Base-by-base conservation (phyloP, 352 stramenopile genomes). In the Aphanomyces euteiches region DNA sequence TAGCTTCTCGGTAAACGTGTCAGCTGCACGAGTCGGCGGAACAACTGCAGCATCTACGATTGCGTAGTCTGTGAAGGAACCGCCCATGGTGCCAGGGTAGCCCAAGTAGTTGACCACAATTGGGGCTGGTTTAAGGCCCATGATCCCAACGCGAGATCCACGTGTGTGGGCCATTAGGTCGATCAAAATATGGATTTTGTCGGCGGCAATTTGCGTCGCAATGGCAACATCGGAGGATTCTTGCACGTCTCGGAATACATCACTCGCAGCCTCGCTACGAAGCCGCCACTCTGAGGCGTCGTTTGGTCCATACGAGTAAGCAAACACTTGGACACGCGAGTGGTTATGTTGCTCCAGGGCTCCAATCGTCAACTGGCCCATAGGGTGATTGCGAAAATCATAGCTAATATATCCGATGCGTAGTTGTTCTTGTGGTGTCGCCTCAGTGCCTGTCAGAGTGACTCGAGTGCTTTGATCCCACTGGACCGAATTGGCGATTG, bases 91-190 rank as follows among this genome's bases (percentile, higher is more conserved):
- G 19, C 92, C 92, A 0, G 93, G 92, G 73, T 88, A 98, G 2
- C 92, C 93, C 3, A 98, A 69, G 64, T 97, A 98, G 45, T 94
- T 97, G 38, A 97, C 82, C 5, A 89, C 59, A 4, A 96, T 76
- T 1, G 66, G 76, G 17, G 76, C 89, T 0, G 83, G 90, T 0
- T 76, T 73, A n/a, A 91, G 72, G 4, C 87, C 79, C 13, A 73
- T 57, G 43, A 96, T 90, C 8, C 79, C 78, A 50, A 85, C 53
- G 45, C 92, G 78, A 4, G 84, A 82, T 4, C 90, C 90, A 28
- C 88, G 89, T 4, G 93, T 98, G 69, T 97, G 89, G 3, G 77
- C 87, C 89, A 97, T 98, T 58, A 98, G 82, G 56, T 98, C 92
- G 4, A 98, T 75, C 7, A 97, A 50, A 36, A 98, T 77, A 54